Evolutionary conservation across 257 asterid genomes (phyloP), one percentile per base, ranked within the genome.

Genomic region (Buddleja alternifolia): DNA sequence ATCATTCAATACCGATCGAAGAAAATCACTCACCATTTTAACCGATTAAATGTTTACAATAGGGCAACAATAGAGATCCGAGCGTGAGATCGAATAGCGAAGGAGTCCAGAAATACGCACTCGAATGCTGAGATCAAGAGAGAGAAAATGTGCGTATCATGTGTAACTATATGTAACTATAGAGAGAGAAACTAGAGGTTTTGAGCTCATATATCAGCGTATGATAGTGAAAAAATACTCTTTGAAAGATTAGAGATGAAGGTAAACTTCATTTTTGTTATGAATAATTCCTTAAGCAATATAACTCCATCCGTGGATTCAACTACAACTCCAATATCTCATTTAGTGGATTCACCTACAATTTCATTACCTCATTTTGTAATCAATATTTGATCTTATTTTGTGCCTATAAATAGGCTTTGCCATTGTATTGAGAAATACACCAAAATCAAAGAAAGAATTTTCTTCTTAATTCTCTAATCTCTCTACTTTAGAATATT

Each of bases 1-100:
- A 41, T 39, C 70, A 58, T 39, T 29, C 53, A 63, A 72, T 32
- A 39, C 61, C 57, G 36, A 71, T 19, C 20, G 45, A 63, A 45
- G 20, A 71, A 52, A 44, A 77, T 20, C 59, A 65, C 84, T 84
- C 85, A 82, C 89, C 89, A 84, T 84, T 71, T 72, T 71, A 19
- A 58, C 69, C 41, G 78, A 73, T 65, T 69, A 63, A 48, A 70
- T 52, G 80, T 41, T 53, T 48, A 34, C 75, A 69, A 67, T 12
- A 50, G 73, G 41, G 57, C 23, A 70, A 41, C 70, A 71, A 74
- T 37, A 69, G 68, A 68, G 82, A 80, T 75, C 88, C 73, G 51
- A 72, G 79, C 16, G 67, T 39, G 36, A 55, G 81, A 78, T 75
- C 84, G 41, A 55, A 53, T 66, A 73, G 70, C 51, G 76, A 59